Evolutionary conservation across 2,329 filamentous ascomycete species (phyloP).

Genomic region (Pseudopithomyces chartarum): DNA sequence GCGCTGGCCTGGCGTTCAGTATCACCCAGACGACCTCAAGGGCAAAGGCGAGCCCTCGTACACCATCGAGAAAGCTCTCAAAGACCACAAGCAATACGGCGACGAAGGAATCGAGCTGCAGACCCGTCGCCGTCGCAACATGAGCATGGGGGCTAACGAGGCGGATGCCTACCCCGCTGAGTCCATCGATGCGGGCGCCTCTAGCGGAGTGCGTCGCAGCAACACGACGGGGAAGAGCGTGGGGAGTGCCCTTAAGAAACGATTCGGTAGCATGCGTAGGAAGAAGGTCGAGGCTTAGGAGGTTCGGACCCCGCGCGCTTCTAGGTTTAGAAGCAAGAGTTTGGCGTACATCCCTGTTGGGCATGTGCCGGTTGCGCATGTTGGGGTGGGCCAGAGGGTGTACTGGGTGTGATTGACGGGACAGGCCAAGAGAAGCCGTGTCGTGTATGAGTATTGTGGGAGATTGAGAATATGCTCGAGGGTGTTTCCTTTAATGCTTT

Average conservation of each 20-base stretch:
- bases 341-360: neutral
- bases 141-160: slow-evolving; percentile 41
- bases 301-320: neutral
- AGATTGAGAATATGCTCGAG: too few relatives aligned
- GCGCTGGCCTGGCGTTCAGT: slow-evolving; percentile 71
- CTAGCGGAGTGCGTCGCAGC: slow-evolving; percentile 35
- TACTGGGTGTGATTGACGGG: neutral
- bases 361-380: neutral
- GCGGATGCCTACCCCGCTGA: slow-evolving; percentile 24
- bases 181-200: slow-evolving; percentile 33
- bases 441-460: slow-evolving; percentile 1
- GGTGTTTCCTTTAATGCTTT: neutral
- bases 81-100: slow-evolving; percentile 59
- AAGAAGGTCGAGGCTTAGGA: slow-evolving; percentile 31
- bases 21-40: slow-evolving; percentile 77
- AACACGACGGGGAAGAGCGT: slow-evolving; percentile 45
- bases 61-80: slow-evolving; percentile 70
- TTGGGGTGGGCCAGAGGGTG: neutral
- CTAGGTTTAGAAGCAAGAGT: slow-evolving; percentile 5
- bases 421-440: neutral
- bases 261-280: slow-evolving; percentile 52
- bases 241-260: slow-evolving; percentile 51
- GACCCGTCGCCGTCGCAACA: slow-evolving; percentile 45
- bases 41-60: slow-evolving; percentile 81
- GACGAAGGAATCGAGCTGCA: slow-evolving; percentile 52